These are phyloP conservation scores for Phytomonas sp. DNA, from an alignment of 208 protist genomes.

Conservation along the genomic window DNA sequence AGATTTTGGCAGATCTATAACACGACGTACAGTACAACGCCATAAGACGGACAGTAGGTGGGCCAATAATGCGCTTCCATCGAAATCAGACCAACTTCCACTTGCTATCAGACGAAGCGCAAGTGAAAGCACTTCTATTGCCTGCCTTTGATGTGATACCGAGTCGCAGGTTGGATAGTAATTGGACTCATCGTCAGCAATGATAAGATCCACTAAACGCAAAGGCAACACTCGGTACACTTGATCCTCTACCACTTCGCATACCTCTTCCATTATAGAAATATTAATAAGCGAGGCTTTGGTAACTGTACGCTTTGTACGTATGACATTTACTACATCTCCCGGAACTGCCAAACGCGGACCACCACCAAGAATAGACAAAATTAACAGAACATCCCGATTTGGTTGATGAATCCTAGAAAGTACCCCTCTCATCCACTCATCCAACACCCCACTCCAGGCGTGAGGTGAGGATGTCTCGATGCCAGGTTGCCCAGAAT, in stretches of 20 bases:
- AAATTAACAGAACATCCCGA: constrained; percentile 40
- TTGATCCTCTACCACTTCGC: constrained; percentile 56
- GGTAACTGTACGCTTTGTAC: constrained; percentile 28
- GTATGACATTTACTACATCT: constrained; percentile 48
- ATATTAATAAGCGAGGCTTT: constrained; percentile 35
- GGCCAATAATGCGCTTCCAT: constrained; percentile 15
- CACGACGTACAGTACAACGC: constrained; percentile 28
- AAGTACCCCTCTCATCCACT: constrained; percentile 49
- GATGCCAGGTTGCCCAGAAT: constrained; percentile 1
- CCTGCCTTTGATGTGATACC: not conserved
- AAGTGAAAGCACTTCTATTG: constrained; percentile 11
- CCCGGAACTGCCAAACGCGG: constrained; percentile 63
- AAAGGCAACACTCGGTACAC: constrained; percentile 36
- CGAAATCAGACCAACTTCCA: constrained; percentile 1
- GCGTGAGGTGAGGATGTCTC: constrained; percentile 27
- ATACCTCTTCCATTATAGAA: constrained; percentile 55
- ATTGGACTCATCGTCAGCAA: constrained; percentile 23
- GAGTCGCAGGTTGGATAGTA: constrained; percentile 27
- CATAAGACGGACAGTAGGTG: constrained; percentile 48
- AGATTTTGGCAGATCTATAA: constrained; percentile 15
- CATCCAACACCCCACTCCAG: constrained; percentile 40
- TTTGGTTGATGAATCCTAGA: constrained; percentile 7
- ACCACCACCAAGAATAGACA: constrained; percentile 50
- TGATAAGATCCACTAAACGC: constrained; percentile 43
- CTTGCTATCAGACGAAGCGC: constrained; percentile 2